A percentile compares a stretch with the other conserved stretches of the same genome.
Evolutionary conservation across 148 eudicot species (phyloP).

Genomic region (Fagopyrum tataricum): DNA sequence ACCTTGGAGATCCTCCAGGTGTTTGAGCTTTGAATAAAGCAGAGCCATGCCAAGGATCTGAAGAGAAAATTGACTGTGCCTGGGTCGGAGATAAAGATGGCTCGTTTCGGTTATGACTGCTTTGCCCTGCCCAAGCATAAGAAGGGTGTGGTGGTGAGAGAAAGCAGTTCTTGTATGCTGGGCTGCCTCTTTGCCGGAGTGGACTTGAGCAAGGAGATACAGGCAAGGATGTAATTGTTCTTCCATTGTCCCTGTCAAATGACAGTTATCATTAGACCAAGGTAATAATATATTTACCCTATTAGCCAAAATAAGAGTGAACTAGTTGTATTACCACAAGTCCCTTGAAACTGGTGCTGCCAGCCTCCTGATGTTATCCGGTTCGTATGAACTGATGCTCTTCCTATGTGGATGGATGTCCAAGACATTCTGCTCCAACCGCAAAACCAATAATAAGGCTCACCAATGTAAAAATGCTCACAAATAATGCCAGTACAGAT

Average conservation of each 20-base stretch:
- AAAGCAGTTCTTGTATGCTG: conserved; percentile 47
- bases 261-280: background rate
- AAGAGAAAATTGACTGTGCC: conserved; percentile 35
- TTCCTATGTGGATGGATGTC: conserved; percentile 58
- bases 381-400: conserved; percentile 40
- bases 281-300: background rate
- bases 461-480: background rate
- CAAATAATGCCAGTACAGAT: background rate
- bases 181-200: conserved; percentile 49
- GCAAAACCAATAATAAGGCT: background rate
- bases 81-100: conserved; percentile 33
- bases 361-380: conserved; percentile 34
- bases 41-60: conserved; percentile 52
- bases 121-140: conserved; percentile 46
- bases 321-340: conserved; percentile 24
- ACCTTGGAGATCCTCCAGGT: conserved; percentile 17
- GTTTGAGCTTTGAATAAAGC: conserved; percentile 32
- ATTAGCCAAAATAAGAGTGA: background rate
- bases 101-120: conserved; percentile 33
- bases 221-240: conserved; percentile 76
- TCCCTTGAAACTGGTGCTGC: conserved; percentile 33
- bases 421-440: conserved; percentile 45
- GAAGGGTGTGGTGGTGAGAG: conserved; percentile 83
- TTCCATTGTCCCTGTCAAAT: conserved; percentile 53
- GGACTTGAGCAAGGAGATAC: conserved; percentile 95